Percentiles rank a stretch among this genome's conserved stretches.
phyloP scores from a whole-genome alignment of 768 basidiomycete genomes.

The Podaxis carcinomalis region DNA sequence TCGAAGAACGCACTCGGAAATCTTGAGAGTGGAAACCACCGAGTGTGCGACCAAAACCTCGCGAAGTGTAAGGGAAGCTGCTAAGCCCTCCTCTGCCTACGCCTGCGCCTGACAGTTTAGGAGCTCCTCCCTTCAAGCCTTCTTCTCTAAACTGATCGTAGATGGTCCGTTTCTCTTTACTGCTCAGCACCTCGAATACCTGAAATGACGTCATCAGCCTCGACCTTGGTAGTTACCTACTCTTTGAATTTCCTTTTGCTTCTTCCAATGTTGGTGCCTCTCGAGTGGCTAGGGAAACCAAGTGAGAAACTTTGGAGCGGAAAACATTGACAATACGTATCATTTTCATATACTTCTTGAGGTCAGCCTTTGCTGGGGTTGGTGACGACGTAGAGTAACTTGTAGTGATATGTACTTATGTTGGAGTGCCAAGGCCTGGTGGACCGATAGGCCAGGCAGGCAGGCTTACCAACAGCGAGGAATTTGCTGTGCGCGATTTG shows the following conservation, averaged over 20 bases:
- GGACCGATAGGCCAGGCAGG: too few relatives aligned
- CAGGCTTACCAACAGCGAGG: too few relatives aligned
- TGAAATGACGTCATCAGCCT: conserved; percentile 21
- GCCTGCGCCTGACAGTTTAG: conserved; percentile 43
- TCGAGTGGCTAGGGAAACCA: conserved; percentile 61
- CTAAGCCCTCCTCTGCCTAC: conserved; percentile 31
- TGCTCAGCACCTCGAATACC: conserved; percentile 94
- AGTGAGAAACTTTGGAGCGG: neutral
- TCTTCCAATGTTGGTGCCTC: conserved; percentile 91
- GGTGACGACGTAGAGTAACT: conserved; percentile 67
- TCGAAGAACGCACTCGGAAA: conserved; percentile 71
- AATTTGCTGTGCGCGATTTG: too few relatives aligned
- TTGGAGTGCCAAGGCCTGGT: too few relatives aligned
- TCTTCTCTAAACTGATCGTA: conserved; percentile 97
- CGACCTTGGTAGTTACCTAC: conserved; percentile 31
- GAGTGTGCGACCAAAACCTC: conserved; percentile 29
- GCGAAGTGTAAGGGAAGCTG: conserved; percentile 49
- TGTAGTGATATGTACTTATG: conserved; percentile 91
- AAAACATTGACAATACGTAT: conserved; percentile 29
- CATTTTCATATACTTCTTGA: conserved; percentile 96
- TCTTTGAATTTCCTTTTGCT: conserved; percentile 89
- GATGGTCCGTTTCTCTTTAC: conserved; percentile 76
- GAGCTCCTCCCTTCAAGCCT: conserved; percentile 76
- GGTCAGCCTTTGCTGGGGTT: conserved; percentile 67
- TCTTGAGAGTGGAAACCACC: conserved; percentile 70